Conservation (phyloP, 2,329 filamentous ascomycete species). For the Simplicillium sp. region DNA sequence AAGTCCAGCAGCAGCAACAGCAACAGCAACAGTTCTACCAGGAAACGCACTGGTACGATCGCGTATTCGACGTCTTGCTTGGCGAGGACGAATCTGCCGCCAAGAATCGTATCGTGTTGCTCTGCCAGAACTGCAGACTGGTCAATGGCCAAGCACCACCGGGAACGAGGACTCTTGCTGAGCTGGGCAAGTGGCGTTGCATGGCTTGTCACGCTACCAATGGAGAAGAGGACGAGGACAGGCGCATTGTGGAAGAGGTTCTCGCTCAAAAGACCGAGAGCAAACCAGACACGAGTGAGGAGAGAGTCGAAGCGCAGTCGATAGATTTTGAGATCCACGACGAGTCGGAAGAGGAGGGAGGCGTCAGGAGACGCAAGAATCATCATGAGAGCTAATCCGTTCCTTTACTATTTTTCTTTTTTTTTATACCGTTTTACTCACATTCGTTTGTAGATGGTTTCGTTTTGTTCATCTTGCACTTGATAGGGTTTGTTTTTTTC, state of each 20-base stretch:
- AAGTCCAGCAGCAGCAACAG: constrained; percentile 16
- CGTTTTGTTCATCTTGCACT: no score
- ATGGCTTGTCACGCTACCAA: constrained; percentile 76
- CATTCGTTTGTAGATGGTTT: no score
- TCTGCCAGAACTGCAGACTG: constrained; percentile 72
- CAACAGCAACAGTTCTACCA: constrained; percentile 13
- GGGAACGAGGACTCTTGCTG: constrained; percentile 65
- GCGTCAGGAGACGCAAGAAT: neutral
- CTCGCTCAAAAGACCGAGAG: constrained; percentile 18
- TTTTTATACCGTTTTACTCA: no score
- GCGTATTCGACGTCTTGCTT: constrained; percentile 81
- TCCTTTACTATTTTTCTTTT: neutral
- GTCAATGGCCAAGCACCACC: constrained; percentile 96
- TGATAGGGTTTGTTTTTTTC: no score
- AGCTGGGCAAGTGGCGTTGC: constrained; percentile 82
- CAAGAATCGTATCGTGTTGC: constrained; percentile 81
- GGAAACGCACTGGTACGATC: constrained; percentile 80
- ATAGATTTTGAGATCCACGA: constrained; percentile 8
- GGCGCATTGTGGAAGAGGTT: constrained; percentile 62
- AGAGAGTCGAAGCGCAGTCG: constrained; percentile 7
- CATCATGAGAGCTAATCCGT: constrained; percentile 1
- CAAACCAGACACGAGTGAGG: constrained; percentile 9
- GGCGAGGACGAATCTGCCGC: constrained; percentile 91
- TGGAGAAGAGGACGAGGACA: constrained; percentile 68
- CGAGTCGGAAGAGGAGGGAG: constrained; percentile 7